Base-by-base conservation (phyloP, 1,139 yeast species). In the Scheffersomyces segobiensis region DNA sequence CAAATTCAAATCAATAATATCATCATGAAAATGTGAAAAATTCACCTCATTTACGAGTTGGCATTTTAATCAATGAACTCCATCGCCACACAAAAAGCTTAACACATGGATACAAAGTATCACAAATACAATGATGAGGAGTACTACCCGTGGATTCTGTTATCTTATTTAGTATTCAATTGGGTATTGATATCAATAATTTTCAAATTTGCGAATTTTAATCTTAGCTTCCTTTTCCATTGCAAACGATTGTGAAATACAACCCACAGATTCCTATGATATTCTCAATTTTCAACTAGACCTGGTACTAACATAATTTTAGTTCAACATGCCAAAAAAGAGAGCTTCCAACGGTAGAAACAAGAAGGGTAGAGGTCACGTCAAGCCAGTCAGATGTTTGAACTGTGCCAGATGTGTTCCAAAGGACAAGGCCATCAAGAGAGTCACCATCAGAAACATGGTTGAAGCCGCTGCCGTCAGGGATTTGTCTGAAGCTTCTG, bases 301-400 rank as follows among this genome's bases (percentile, higher is more conserved):
- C 42, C 42, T 12, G 12, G 42, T 70, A 72, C 76, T 72, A 71
- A 71, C 76, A 62, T 22, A 49, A 32, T 55, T 55, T 53, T 67
- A 70, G 71, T 63, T 61, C 84, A 87, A 84, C 76, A 95, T 95
- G 99, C 98, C 99, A 85, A 95, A 95, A 93, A 95, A 95, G 98
- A 95, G 99, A 93, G 93, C 98, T 85, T 92, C 98, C 96, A 93
- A 93, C 98, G 99, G 99, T 89, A 95, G 99, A 89, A 95, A 96
- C 96, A 95, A 95, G 97, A 93, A 93, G 88, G 99, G 99, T 82
- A 95, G 99, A 91, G 99, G 99, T 81, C 99, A 95, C 97, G 97
- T 91, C 84, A 90, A 91, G 86, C 97, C 97, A 81, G 98, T 95
- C 80, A 93, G 99, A 90, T 95, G 99, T 88, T 91, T 93, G 80